Evolutionary conservation across 2,329 filamentous ascomycete genomes (phyloP), one percentile per base, ranked within the genome.

Genomic region (Diaporthe sp.): DNA sequence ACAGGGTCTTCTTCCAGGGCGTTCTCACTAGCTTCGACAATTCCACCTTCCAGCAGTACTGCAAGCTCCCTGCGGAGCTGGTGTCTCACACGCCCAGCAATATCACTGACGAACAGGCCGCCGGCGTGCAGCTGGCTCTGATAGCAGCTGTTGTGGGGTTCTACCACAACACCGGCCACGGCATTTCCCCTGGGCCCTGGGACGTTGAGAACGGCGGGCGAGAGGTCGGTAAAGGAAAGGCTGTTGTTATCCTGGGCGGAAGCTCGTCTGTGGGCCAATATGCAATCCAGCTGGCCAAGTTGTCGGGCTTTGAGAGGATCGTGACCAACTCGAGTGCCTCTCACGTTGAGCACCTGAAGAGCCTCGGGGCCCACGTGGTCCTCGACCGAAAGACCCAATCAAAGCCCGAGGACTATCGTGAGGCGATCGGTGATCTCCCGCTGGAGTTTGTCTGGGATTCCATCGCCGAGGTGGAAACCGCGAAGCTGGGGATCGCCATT

Each of bases 241-340:
- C 83, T 81, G 79, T 84, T 82, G 80, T 87, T 83, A 79, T 86
- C 83, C 53, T 80, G 76, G 37, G 80, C 75, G 65, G 79, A 57
- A 76, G 79, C 75, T 71, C 77, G 10, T 84, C 82, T 55, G 86
- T 88, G 0, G 87, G 87, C 5, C 82, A 83, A 77, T 85, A 84
- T 71, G 86, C 85, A 2, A 83, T 88, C 9, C 86, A 88, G 77
- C 82, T 88, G 6, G 84, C 85, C 17, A 78, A 79, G 9, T 81
- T 83, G 2, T 83, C 85, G 3, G 87, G 87, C 8, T 87, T 85
- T 73, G 81, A 84, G 42, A 86, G 88, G n/a, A 74, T 87, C n/a
- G 79, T 83, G 6, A 87, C 85, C 6, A 82, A 83, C 2, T 84
- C 84, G 1, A 75, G 75, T 57, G 78, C 82, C 7, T 82, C 80